Evolutionary conservation across 139 green algal species (phyloP), one percentile per base, ranked within the genome.

Genomic region (Tetradesmus obliquus): DNA sequence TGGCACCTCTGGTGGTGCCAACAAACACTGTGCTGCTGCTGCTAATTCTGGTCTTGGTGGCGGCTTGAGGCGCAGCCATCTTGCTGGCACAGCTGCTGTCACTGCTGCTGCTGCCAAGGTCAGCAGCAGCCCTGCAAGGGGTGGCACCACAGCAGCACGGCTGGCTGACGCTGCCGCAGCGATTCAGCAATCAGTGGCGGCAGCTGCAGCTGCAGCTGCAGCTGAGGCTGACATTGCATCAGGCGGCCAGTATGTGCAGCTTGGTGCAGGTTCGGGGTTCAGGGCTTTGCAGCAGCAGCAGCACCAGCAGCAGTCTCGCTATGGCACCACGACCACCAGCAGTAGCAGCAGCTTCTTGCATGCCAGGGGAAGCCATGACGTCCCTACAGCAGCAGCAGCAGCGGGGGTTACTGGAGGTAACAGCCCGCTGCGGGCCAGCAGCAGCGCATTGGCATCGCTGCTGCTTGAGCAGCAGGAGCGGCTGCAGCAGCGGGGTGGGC

Each of bases 391-490:
- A 71, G 60, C 7, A 71, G 60, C 60, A 71, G 60, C 60, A 19
- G 60, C 60, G 9, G 60, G 15, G 60, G 60, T 13, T 71, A 19
- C 10, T 71, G 9, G 60, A 20, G 60, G 2, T 71, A 4, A 12
- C 60, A 71, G 60, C 60, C 9, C 9, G 8, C 2, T 71, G 60
- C 15, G 60, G 60, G 19, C 10, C 60, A 71, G 60, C 60, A 71
- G 60, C 60, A 71, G 60, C 19, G 60, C 60, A 19, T 19, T 71
- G 60, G 60, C 60, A 19, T 71, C 60, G 9, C 60, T 71, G 60
- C 60, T 71, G 60, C 60, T 51, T 45, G 54, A 87, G 19, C 82
- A 86, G 81, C 81, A 86, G 53, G 53, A 69, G 54, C 81, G 24
- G 81, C 81, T 71, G 82, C 82, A 87, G 13, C 20, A n/a, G 83